Base-by-base conservation (phyloP, 139 green algal species). In the Tetradesmus lagerheimii region DNA sequence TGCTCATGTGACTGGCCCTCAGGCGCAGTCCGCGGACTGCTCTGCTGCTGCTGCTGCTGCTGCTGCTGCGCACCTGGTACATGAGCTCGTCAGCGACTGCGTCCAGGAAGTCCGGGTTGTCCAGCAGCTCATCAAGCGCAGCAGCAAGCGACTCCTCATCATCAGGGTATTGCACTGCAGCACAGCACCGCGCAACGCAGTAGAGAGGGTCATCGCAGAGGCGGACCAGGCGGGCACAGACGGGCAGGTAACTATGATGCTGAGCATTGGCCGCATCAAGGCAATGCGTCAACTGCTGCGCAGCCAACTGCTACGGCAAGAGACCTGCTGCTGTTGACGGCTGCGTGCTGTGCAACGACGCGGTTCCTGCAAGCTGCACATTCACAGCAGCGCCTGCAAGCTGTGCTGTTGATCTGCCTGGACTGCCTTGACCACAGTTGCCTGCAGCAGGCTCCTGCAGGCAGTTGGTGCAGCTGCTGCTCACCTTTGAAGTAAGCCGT, bases 61-160 rank as follows among this genome's bases (percentile, higher is more conserved):
- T 62, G 47, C 67, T 14, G n/a, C 67, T 23, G 4, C 82, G 12
- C 71, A 89, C 67, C 85, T 83, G n/a, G 41, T 83, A 83, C 75
- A 86, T 16, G 29, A 92, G 38, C 83, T 92, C 85, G 62, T 92
- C 90, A 16, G 90, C 53, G 11, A 92, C 84, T 38, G 85, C 85
- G 37, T 92, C 90, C 41, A 92, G 86, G 34, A 92, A 90, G 50
- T 92, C 90, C 6, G 90, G 90, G 50, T 92, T 67, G 34, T 90
- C 85, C 23, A 92, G 47, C 37, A 92, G 66, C 29, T 71, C 16
- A 45, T 92, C 90, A 25, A 92, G 84, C 1, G 90, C 90, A 16
- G 80, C 85, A 14, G 39, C 53, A 2, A 89, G 77, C 11, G 78
- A 57, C 8, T 77, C 85, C 50, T 64, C 45, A n/a, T 83, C 67